Evolutionary conservation across 2,329 filamentous ascomycete species (phyloP).

Genomic region (Knoxdaviesia capensis): DNA sequence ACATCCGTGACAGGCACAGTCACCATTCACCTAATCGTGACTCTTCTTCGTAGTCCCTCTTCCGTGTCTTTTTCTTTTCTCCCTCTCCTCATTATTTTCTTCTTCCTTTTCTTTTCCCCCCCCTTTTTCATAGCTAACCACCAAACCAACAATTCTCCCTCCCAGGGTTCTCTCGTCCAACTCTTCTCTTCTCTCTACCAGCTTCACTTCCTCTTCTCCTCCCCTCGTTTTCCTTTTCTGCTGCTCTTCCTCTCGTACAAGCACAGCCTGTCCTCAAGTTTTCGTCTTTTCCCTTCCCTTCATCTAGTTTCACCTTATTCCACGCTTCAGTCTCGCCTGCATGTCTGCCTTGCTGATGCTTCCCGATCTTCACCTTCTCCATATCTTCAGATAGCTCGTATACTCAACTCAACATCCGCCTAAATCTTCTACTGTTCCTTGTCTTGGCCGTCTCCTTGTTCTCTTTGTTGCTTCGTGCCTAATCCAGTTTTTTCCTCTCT

Average conservation of each 20-base stretch:
- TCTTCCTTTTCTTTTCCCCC: neutral
- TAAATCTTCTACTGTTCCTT: constrained; percentile 2
- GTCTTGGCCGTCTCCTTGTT: neutral
- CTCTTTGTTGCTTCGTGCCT: neutral
- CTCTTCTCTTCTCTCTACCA: constrained; percentile 3
- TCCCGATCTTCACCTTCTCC: neutral
- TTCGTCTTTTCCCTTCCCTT: constrained; percentile 1
- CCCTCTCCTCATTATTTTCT: neutral
- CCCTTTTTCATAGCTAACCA: neutral
- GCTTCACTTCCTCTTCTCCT: constrained; percentile 2
- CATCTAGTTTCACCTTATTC: neutral
- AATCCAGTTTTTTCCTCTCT: neutral
- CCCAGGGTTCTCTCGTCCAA: too few relatives aligned
- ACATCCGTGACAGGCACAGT: constrained; percentile 4
- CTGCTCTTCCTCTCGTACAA: too few relatives aligned
- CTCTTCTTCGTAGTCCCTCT: constrained; percentile 3
- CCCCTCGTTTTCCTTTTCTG: neutral
- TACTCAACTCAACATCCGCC: neutral
- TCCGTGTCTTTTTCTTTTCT: constrained; percentile 4
- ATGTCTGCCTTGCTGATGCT: neutral
- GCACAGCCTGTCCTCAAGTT: too few relatives aligned
- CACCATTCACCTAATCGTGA: neutral
- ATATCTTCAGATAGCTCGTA: constrained; percentile 2
- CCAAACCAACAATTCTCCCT: neutral
- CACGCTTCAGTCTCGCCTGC: neutral